Percentiles rank a stretch among this genome's conserved stretches.
phyloP scores from a whole-genome alignment of 306 rosid species.

The Acacia confusa region DNA sequence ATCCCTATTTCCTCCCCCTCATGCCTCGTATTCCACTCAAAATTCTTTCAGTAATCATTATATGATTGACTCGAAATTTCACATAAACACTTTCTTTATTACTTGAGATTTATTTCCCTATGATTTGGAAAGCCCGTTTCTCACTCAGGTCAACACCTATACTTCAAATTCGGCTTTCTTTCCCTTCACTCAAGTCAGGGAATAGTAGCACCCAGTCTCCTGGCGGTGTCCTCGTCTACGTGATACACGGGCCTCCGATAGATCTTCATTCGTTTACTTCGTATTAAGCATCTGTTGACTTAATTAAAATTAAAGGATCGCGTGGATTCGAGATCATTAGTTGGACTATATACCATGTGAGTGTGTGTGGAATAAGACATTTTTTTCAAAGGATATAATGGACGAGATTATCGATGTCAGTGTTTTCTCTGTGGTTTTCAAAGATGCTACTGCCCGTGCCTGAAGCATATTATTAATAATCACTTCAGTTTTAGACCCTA shows the following conservation, averaged over 20 bases:
- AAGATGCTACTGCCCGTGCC: constrained; percentile 22
- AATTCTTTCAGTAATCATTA: constrained; percentile 54
- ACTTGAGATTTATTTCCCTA: constrained; percentile 1
- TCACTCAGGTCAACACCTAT: constrained; percentile 55
- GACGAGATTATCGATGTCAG: background rate
- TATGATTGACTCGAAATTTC: constrained; percentile 45
- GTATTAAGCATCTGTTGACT: constrained; percentile 9
- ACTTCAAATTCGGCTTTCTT: constrained; percentile 33
- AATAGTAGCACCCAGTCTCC: constrained; percentile 11
- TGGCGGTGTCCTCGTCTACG: constrained; percentile 8
- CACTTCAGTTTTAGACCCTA: constrained; percentile 20
- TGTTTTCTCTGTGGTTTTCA: constrained; percentile 6
- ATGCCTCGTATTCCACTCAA: constrained; percentile 53
- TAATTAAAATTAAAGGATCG: background rate
- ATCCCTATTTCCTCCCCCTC: background rate
- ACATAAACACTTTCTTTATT: constrained; percentile 12
- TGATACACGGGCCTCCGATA: constrained; percentile 27
- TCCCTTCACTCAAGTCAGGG: constrained; percentile 26
- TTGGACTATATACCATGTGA: background rate
- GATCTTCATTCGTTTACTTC: background rate
- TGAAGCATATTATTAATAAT: background rate
- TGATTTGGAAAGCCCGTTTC: background rate
- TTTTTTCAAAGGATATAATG: background rate
- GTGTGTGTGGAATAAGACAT: background rate
- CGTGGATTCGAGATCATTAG: background rate